Percentiles rank a stretch among this genome's conserved stretches.
Conservation (phyloP, 768 basidiomycete genomes). For the Lactarius trivialis region DNA sequence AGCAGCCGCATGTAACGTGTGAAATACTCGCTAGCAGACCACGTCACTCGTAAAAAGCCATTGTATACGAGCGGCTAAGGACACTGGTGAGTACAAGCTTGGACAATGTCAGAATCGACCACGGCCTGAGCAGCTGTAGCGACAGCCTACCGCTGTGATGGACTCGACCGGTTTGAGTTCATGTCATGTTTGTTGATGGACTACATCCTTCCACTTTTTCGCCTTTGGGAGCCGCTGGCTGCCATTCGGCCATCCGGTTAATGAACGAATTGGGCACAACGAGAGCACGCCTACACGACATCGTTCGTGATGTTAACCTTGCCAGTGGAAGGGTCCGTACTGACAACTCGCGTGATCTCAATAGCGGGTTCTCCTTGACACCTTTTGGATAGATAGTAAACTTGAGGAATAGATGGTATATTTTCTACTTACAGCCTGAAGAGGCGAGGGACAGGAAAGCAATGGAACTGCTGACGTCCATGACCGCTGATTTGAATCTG, state of each 20-base stretch:
- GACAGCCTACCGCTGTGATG: background rate
- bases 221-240: slow-evolving; percentile 25
- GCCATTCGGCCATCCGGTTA: background rate
- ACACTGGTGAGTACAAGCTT: background rate
- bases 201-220: slow-evolving; percentile 24
- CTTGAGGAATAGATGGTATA: slow-evolving; percentile 2
- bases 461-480: slow-evolving; percentile 39
- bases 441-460: slow-evolving; percentile 69
- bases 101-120: background rate
- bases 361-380: slow-evolving; percentile 60
- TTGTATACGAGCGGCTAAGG: background rate
- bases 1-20: background rate
- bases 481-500: slow-evolving; percentile 31
- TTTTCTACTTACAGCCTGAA: slow-evolving; percentile 54
- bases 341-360: slow-evolving; percentile 58
- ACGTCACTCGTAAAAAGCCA: background rate
- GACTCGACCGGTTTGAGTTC: background rate
- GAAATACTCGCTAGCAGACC: background rate
- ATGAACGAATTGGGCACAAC: background rate
- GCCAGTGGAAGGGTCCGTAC: slow-evolving; percentile 41
- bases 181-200: slow-evolving; percentile 5
- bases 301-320: slow-evolving; percentile 44
- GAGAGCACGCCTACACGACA: slow-evolving; percentile 2
- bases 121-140: background rate
- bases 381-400: slow-evolving; percentile 33